A percentile compares a stretch with the other conserved stretches of the same genome.
Evolutionary conservation across 23 red algal genomes (phyloP).

Genomic region (Agarophyton chilense): DNA sequence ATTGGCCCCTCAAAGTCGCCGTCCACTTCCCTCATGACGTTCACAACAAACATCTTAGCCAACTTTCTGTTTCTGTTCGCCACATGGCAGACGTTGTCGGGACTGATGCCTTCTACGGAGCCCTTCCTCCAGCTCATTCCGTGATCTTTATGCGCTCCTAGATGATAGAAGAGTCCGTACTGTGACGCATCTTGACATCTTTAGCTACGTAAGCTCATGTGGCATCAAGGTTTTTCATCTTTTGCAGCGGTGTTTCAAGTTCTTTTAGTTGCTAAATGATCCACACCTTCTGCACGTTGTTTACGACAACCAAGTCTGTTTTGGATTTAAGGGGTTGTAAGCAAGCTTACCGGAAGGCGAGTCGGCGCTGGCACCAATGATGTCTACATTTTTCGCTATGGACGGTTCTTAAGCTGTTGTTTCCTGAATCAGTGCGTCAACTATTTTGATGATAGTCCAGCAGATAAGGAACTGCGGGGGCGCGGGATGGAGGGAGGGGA

Average conservation of each 20-base stretch:
- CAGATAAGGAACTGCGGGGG: too few relatives aligned
- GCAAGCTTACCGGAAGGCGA: too few relatives aligned
- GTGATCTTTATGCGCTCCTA: not conserved
- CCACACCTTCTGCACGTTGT: conserved; percentile 23
- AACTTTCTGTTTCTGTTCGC: not conserved
- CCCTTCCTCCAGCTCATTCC: not conserved
- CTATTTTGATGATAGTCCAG: too few relatives aligned
- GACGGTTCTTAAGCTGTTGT: too few relatives aligned
- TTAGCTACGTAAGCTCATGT: conserved; percentile 16
- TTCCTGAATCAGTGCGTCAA: too few relatives aligned
- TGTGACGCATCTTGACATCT: not conserved
- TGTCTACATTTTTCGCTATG: too few relatives aligned
- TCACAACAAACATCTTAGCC: not conserved
- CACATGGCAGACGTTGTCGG: not conserved
- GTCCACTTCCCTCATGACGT: not conserved
- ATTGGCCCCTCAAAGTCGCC: too few relatives aligned
- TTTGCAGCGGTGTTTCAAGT: not conserved
- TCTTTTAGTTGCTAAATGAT: not conserved
- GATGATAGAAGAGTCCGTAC: not conserved
- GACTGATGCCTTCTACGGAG: not conserved
- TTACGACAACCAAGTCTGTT: too few relatives aligned
- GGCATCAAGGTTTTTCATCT: not conserved
- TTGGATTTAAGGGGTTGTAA: too few relatives aligned
- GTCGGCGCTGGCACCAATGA: too few relatives aligned
- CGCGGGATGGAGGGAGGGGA: too few relatives aligned